Evolutionary conservation across 169 alveolate genomes (phyloP), one percentile per base, ranked within the genome.

Genomic region (Plasmodium knowlesi): DNA sequence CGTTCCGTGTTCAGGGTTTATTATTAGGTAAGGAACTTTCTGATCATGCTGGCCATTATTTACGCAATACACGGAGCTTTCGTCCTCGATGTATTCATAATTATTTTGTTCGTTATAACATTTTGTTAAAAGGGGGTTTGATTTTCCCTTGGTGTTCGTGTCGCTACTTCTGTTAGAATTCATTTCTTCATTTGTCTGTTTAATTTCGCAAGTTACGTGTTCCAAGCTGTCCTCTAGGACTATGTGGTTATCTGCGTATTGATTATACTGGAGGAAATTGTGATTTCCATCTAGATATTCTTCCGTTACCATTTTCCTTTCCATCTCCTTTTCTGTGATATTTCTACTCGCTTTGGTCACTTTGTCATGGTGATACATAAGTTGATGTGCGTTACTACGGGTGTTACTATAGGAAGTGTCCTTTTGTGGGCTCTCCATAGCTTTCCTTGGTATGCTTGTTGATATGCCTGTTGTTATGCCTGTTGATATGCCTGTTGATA

Each of bases 51-150:
- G 39, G 25, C 1, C 32, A 46, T 28, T 83, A 71, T 83, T 83
- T 70, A 70, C 76, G 53, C 32, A 28, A 39, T 39, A 70, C 19
- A 37, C n/a, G n/a, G 80, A 83, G 16, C 3, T 71, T 16, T 43
- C 19, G 30, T 83, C 82, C 8, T 83, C 71, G 28, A 30, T 70
- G 67, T n/a, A 70, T 39, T 70, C 76, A 83, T 83, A 46, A 71
- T 34, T 8, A 28, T 82, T 82, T 32, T 82, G 0, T 67, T 83
- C 83, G 4, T 12, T 83, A 71, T 32, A 67, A 43, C 34, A 83
- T 67, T 70, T 83, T 34, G 92, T 72, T 25, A 37, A 70, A 83
- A 70, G 9, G 5, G 72, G 46, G 41, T 71, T 83, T 43, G 22
- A 16, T 6, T 41, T 83, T 71, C 34, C 41, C 22, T 5, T 25